Evolutionary conservation across 2,329 filamentous ascomycete species (phyloP).

Genomic region (Cordyceps pruinosa): DNA sequence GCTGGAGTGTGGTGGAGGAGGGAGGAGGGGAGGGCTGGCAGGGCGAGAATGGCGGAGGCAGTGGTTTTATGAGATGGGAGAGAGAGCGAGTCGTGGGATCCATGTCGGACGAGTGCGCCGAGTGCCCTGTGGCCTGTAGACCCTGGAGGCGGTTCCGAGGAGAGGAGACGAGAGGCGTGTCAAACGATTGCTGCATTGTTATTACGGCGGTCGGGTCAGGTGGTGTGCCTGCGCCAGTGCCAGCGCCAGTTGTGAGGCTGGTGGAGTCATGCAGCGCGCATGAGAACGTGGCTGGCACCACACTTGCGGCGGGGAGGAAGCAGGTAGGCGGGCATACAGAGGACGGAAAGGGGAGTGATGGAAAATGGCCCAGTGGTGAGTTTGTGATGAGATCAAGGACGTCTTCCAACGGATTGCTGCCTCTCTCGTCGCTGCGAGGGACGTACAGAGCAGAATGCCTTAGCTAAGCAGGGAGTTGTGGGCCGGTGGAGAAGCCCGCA

Average conservation of each 20-base stretch:
- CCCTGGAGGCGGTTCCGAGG: neutral
- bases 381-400: too few species aligned
- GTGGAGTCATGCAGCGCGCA: neutral
- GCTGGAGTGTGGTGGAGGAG: slow-evolving; percentile 3
- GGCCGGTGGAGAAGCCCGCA: too few species aligned
- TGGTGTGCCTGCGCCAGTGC: neutral
- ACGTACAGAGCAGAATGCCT: too few species aligned
- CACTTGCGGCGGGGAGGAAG: too few species aligned
- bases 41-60: neutral
- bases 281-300: neutral
- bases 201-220: neutral
- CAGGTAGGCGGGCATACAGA: too few species aligned
- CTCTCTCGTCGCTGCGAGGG: too few species aligned
- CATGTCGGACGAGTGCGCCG: neutral
- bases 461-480: neutral
- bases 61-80: slow-evolving; percentile 12
- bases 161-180: neutral
- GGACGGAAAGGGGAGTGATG: too few species aligned
- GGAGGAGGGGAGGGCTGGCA: neutral
- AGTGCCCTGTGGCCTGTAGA: neutral
- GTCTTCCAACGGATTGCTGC: too few species aligned
- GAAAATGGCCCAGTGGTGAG: too few species aligned
- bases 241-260: too few species aligned
- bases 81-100: slow-evolving; percentile 6
- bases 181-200: neutral